A percentile compares a stretch with the other conserved stretches of the same genome.
phyloP scores from a whole-genome alignment of 768 basidiomycete species.

The Trametes villosa region DNA sequence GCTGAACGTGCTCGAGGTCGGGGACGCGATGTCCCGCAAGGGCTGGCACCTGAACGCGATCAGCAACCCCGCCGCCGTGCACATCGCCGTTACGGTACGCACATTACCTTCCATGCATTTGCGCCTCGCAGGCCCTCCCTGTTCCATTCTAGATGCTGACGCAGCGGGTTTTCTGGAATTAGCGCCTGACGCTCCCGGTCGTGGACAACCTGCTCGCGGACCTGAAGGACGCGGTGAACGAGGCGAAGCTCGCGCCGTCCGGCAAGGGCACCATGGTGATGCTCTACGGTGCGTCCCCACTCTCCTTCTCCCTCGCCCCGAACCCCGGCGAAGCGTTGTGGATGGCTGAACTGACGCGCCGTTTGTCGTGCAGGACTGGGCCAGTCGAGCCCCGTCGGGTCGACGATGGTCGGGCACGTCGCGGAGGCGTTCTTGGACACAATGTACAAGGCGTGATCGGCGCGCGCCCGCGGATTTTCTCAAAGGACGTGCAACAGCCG shows the following conservation, averaged over 20 bases:
- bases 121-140: no score
- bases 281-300: conserved; percentile 71
- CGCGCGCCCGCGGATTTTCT: background rate
- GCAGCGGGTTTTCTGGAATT: background rate
- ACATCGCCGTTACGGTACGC: conserved; percentile 89
- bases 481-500: background rate
- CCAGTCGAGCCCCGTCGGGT: conserved; percentile 80
- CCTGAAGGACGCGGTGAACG: conserved; percentile 74
- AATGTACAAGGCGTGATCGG: conserved; percentile 70
- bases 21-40: conserved; percentile 80
- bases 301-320: background rate
- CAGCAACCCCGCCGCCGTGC: conserved; percentile 77
- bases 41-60: conserved; percentile 96
- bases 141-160: conserved; percentile 6
- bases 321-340: background rate
- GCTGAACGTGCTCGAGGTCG: conserved; percentile 84
- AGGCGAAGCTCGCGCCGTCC: conserved; percentile 65
- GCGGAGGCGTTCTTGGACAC: conserved; percentile 84
- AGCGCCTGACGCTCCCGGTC: conserved; percentile 80
- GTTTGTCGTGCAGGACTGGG: conserved; percentile 63
- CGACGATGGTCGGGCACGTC: conserved; percentile 75
- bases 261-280: conserved; percentile 90
- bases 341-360: conserved; percentile 2
- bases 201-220: conserved; percentile 85
- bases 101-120: no score